Evolutionary conservation across 2,329 filamentous ascomycete genomes (phyloP).

Genomic region (Scleromitrula shiraiana): DNA sequence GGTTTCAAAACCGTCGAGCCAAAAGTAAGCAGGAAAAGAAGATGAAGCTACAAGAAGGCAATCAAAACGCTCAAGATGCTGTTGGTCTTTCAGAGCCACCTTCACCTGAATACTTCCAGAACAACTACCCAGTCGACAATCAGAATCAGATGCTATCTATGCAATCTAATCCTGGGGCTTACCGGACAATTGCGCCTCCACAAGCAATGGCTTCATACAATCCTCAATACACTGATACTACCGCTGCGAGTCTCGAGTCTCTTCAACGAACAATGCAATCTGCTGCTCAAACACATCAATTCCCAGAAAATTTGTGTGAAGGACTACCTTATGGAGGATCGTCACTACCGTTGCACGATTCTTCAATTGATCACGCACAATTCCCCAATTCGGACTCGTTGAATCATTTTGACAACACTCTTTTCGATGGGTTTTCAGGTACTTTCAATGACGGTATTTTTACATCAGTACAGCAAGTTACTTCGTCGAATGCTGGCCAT

Average conservation of each 20-base stretch:
- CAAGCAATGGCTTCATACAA: slow-evolving; percentile 22
- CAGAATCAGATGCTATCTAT: slow-evolving; percentile 11
- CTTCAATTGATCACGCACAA: slow-evolving; percentile 20
- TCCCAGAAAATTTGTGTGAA: slow-evolving; percentile 12
- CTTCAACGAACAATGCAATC: slow-evolving; percentile 23
- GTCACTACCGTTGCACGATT: slow-evolving; percentile 12
- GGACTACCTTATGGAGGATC: slow-evolving; percentile 14
- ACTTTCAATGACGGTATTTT: background rate
- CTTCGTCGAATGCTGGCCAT: slow-evolving; percentile 15
- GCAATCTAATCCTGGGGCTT: slow-evolving; percentile 12
- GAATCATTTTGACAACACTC: background rate
- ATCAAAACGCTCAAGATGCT: slow-evolving; percentile 34
- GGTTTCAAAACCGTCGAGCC: slow-evolving; percentile 60
- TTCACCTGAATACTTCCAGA: slow-evolving; percentile 23
- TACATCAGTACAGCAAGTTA: background rate
- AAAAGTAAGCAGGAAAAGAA: slow-evolving; percentile 48
- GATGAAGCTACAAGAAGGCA: slow-evolving; percentile 40
- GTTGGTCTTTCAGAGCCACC: slow-evolving; percentile 21
- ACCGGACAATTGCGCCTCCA: slow-evolving; percentile 17
- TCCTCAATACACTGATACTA: slow-evolving; percentile 24
- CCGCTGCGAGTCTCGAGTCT: slow-evolving; percentile 23
- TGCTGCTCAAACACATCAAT: slow-evolving; percentile 16
- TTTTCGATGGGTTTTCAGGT: background rate
- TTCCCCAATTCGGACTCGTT: slow-evolving; percentile 18
- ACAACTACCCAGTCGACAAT: slow-evolving; percentile 16